Evolutionary conservation across 202 grass and related monocot species (phyloP).

Genomic region (Brachypodium distachyon): DNA sequence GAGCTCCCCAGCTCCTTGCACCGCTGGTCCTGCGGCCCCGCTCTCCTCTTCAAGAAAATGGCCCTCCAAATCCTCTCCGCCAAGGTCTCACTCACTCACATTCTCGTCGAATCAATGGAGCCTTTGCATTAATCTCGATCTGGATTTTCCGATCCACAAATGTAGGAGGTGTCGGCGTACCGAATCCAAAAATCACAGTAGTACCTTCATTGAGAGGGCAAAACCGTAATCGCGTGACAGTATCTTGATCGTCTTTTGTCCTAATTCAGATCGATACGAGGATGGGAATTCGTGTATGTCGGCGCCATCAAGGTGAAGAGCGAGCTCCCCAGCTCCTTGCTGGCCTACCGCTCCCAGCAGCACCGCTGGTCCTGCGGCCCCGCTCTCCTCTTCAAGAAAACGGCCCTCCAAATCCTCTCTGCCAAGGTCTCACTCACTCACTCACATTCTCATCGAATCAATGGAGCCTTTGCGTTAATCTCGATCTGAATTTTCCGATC

Average conservation of each 20-base stretch:
- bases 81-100: slow-evolving; percentile 24
- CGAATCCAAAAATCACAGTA: too few relatives aligned
- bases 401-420: slow-evolving; percentile 36
- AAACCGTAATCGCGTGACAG: too few relatives aligned
- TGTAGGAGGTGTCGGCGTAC: slow-evolving; percentile 53
- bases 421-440: slow-evolving; percentile 31
- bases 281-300: slow-evolving; percentile 79
- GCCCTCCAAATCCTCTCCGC: slow-evolving; percentile 38
- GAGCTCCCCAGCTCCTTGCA: slow-evolving; percentile 65
- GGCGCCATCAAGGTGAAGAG: slow-evolving; percentile 67
- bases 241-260: too few relatives aligned
- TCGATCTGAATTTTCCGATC: background rate
- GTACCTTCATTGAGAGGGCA: too few relatives aligned
- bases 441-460: background rate
- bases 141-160: background rate
- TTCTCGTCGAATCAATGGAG: background rate
- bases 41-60: slow-evolving; percentile 66
- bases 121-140: background rate
- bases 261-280: too few relatives aligned
- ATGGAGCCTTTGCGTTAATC: background rate
- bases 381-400: slow-evolving; percentile 63
- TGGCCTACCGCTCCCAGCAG: slow-evolving; percentile 71
- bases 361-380: slow-evolving; percentile 86
- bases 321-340: slow-evolving; percentile 60
- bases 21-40: slow-evolving; percentile 82